Percentiles rank a stretch among this genome's conserved stretches.
These are phyloP conservation scores for Lipomyces spencermartinsiae DNA, from an alignment of 805 yeast genomes.

Conservation along the genomic window DNA sequence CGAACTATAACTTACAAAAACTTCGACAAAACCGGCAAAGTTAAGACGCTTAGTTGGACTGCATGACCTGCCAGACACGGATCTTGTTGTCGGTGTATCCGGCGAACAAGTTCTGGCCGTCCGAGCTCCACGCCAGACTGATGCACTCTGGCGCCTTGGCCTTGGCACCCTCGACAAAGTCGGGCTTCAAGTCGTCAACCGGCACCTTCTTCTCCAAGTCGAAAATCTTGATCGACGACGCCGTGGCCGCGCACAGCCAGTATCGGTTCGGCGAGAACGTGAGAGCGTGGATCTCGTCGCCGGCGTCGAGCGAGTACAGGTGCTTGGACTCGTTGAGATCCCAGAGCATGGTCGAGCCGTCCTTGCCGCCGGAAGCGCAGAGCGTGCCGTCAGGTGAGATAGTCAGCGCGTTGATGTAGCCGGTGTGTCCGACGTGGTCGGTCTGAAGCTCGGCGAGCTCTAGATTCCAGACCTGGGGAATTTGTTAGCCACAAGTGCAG, in stretches of 20 bases:
- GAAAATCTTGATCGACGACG: conserved; percentile 97
- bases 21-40: neutral
- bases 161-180: conserved; percentile 80
- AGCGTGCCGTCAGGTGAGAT: conserved; percentile 99
- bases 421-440: conserved; percentile 99
- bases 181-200: conserved; percentile 98
- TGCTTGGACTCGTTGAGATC: conserved; percentile 84
- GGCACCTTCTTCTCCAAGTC: conserved; percentile 93
- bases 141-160: conserved; percentile 98
- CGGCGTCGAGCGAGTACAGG: conserved; percentile 91
- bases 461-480: conserved; percentile 90
- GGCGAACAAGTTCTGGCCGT: conserved; percentile 98
- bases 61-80: conserved; percentile 99
- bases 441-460: conserved; percentile 83
- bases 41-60: conserved; percentile 40
- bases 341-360: conserved; percentile 98
- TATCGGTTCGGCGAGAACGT: conserved; percentile 99
- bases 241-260: conserved; percentile 99
- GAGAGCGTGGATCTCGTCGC: conserved; percentile 96
- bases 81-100: conserved; percentile 99
- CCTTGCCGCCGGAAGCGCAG: conserved; percentile 99
- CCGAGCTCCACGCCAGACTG: conserved; percentile 99
- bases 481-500: neutral
- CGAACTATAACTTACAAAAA: neutral
- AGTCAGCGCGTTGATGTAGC: conserved; percentile 95